phyloP scores from a whole-genome alignment of 139 green algal genomes.

The Chlamydomonas applanata region DNA sequence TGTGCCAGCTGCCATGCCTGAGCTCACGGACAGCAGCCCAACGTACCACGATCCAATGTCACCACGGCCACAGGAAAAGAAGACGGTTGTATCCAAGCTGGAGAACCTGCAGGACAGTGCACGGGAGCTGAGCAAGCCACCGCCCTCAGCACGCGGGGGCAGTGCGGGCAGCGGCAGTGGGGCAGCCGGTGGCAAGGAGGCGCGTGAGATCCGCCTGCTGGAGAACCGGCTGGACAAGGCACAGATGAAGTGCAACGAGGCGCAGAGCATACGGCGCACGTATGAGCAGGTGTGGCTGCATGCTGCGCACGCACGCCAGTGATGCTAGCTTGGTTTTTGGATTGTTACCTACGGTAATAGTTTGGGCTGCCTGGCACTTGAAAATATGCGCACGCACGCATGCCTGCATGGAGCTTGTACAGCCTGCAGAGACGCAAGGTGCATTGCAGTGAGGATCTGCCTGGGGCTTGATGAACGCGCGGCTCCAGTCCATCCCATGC shows the following conservation, averaged over 20 bases:
- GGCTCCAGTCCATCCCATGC: too few relatives aligned
- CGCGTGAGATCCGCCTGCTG: conserved; percentile 42
- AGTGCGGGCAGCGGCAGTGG: background rate
- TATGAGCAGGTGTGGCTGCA: conserved; percentile 49
- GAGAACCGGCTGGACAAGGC: conserved; percentile 72
- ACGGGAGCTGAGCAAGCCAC: conserved; percentile 10
- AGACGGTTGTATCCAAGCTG: conserved; percentile 38
- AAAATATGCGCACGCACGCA: too few relatives aligned
- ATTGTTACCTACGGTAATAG: background rate
- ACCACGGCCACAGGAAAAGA: conserved; percentile 34
- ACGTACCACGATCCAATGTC: too few relatives aligned
- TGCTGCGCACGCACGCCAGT: background rate
- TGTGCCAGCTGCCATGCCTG: background rate
- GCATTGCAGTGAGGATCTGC: too few relatives aligned
- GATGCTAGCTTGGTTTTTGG: background rate
- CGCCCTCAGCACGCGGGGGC: background rate
- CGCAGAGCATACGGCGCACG: conserved; percentile 53
- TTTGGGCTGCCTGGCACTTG: too few relatives aligned
- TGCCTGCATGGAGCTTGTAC: too few relatives aligned
- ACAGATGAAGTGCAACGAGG: conserved; percentile 64
- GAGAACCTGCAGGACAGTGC: conserved; percentile 39
- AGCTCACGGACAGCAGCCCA: too few relatives aligned
- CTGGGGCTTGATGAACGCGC: too few relatives aligned
- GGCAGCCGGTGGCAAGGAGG: conserved; percentile 5
- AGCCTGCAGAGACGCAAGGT: too few relatives aligned